Evolutionary conservation across 768 basidiomycete genomes (phyloP).

Genomic region (Boletus tylopilopsis): DNA sequence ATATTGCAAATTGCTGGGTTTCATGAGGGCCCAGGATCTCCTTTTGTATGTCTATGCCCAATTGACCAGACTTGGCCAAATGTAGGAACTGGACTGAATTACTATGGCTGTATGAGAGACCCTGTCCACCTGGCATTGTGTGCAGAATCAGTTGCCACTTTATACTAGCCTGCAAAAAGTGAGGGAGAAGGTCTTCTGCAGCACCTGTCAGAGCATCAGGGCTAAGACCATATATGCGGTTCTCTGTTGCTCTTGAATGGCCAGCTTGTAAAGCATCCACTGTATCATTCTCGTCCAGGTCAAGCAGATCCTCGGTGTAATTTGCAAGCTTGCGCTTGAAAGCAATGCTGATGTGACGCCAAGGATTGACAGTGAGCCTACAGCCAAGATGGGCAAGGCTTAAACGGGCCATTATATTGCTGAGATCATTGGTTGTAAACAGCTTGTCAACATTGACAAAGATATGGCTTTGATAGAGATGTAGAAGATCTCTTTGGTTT

Average conservation of each 20-base stretch:
- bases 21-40: too few relatives aligned
- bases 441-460: not conserved
- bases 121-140: not conserved
- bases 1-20: too few relatives aligned
- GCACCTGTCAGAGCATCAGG: not conserved
- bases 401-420: not conserved
- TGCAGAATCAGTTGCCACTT: not conserved
- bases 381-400: not conserved
- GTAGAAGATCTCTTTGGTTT: not conserved
- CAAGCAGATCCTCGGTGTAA: not conserved
- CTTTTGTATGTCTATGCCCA: too few relatives aligned
- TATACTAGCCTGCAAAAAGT: not conserved
- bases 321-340: not conserved
- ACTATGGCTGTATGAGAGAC: not conserved
- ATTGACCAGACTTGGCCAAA: too few relatives aligned
- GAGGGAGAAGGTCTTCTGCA: not conserved
- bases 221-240: not conserved
- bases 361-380: not conserved
- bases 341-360: not conserved
- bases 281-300: not conserved
- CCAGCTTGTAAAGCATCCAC: not conserved
- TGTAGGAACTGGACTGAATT: not conserved
- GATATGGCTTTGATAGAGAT: not conserved
- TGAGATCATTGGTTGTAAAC: too few relatives aligned
- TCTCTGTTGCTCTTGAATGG: not conserved